Conservation (phyloP, 129 eudicot species). For the Silybum marianum region DNA sequence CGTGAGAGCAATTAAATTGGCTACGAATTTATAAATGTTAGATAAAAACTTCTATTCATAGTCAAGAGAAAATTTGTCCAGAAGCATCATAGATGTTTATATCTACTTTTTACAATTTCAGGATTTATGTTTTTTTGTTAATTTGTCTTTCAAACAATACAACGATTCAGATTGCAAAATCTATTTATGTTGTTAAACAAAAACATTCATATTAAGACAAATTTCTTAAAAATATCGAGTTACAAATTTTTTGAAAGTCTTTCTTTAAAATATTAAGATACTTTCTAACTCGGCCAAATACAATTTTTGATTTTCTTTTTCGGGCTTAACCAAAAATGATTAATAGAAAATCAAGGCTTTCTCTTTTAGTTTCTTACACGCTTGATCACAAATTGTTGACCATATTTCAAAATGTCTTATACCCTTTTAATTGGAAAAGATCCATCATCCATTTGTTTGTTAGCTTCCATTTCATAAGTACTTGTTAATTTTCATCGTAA, state of each 20-base stretch:
- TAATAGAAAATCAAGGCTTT: neutral
- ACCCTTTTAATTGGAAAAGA: neutral
- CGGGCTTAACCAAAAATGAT: no score
- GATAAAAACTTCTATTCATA: no score
- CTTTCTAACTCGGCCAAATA: neutral
- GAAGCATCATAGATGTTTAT: neutral
- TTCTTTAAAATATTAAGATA: no score
- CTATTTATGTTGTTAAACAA: no score
- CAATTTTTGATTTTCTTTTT: no score
- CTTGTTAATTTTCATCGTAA: neutral
- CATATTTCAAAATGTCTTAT: neutral
- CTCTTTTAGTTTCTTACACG: neutral
- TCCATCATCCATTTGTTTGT: neutral
- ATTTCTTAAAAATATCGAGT: neutral
- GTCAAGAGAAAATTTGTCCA: neutral
- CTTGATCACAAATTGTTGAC: neutral
- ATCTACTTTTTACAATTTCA: neutral
- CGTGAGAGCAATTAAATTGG: neutral
- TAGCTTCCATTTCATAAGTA: neutral
- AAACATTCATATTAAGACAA: neutral
- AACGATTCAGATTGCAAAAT: no score
- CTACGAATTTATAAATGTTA: neutral
- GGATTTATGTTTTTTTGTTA: no score
- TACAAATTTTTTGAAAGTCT: no score
- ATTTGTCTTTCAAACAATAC: no score